These are phyloP conservation scores for Neurospora sp. DNA, from an alignment of 495 filamentous ascomycete species.

Conservation along the genomic window DNA sequence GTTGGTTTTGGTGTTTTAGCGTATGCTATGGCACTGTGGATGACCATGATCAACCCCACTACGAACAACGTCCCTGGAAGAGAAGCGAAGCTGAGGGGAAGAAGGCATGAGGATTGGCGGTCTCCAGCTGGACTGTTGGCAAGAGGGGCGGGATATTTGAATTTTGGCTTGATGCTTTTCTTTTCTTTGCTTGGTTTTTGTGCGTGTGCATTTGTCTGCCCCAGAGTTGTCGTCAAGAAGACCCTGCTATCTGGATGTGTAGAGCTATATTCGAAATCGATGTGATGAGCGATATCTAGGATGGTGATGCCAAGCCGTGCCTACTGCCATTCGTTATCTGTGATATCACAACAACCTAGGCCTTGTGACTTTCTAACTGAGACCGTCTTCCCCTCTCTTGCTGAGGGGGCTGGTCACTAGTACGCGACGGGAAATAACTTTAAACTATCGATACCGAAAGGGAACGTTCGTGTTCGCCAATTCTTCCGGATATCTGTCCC, in stretches of 20 bases:
- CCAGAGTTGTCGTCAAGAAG: not conserved
- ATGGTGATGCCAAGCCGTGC: not conserved
- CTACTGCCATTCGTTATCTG: not conserved
- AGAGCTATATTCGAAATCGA: not conserved
- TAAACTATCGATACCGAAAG: not conserved
- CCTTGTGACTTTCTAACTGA: not conserved
- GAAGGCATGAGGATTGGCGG: not conserved
- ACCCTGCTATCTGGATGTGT: not conserved
- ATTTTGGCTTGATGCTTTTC: not conserved
- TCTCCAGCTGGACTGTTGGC: not conserved
- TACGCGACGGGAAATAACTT: not conserved
- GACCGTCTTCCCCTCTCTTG: not conserved
- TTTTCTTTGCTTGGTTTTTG: not conserved
- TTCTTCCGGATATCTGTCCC: not conserved
- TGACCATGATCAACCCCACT: not conserved
- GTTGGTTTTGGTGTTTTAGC: not conserved
- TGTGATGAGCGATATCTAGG: not conserved
- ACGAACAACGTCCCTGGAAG: not conserved
- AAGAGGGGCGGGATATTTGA: not conserved
- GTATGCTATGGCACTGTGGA: not conserved
- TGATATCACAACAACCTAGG: not conserved
- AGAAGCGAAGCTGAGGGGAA: not conserved
- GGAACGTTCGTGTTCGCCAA: not conserved
- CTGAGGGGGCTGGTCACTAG: not conserved
- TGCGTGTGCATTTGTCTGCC: not conserved